These are phyloP conservation scores for Sungouiozyma intestinalis DNA, from an alignment of 805 yeast genomes.

Conservation along the genomic window DNA sequence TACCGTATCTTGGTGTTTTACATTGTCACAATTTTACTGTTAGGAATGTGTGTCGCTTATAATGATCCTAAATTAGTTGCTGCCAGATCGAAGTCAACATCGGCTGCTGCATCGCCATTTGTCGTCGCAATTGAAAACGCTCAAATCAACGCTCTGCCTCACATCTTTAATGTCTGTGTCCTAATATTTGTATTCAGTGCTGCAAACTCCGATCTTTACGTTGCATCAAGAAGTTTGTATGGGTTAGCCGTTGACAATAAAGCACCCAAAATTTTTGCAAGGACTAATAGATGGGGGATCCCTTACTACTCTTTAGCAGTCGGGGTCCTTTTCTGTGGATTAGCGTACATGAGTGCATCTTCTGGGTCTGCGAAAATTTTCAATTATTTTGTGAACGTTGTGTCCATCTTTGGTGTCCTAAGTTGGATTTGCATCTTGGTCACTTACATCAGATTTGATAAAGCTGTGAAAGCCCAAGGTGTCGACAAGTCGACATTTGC, in stretches of 20 bases:
- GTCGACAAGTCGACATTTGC: constrained; percentile 43
- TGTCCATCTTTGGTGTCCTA: constrained; percentile 62
- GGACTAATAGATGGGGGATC: constrained; percentile 58
- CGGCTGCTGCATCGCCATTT: constrained; percentile 74
- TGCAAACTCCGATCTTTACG: constrained; percentile 68
- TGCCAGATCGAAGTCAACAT: constrained; percentile 38
- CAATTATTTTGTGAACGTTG: constrained; percentile 63
- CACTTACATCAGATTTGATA: constrained; percentile 55
- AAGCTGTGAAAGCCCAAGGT: constrained; percentile 61
- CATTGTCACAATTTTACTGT: constrained; percentile 45
- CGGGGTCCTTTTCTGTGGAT: constrained; percentile 43
- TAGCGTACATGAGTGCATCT: constrained; percentile 64
- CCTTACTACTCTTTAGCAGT: constrained; percentile 49
- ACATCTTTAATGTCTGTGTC: constrained; percentile 68
- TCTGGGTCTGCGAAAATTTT: constrained; percentile 47
- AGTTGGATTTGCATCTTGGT: constrained; percentile 66
- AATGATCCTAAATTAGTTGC: constrained; percentile 42
- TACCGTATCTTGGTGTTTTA: constrained; percentile 61
- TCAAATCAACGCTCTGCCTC: constrained; percentile 57
- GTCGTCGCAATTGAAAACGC: constrained; percentile 65
- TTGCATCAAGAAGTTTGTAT: constrained; percentile 65
- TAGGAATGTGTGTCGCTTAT: constrained; percentile 61
- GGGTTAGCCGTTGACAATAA: constrained; percentile 63
- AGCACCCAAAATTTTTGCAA: constrained; percentile 60
- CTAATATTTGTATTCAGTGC: constrained; percentile 72